Conservation (phyloP, 306 rosid species). For the Lathyrus aphaca region DNA sequence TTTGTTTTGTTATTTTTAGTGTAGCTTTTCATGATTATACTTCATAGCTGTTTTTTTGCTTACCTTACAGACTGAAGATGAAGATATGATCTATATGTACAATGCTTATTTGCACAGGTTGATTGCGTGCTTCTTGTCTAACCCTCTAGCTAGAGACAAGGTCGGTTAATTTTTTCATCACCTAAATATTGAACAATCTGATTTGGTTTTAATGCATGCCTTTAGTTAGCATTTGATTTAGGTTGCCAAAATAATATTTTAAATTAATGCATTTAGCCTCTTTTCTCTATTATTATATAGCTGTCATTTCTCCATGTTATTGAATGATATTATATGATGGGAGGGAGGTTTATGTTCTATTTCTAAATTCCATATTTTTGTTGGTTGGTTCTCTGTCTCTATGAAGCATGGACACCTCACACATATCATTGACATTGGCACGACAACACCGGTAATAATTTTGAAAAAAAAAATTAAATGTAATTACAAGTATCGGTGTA, state of each 20-base stretch:
- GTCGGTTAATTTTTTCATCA: constrained; percentile 47
- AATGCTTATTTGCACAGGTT: constrained; percentile 94
- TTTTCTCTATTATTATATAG: constrained; percentile 7
- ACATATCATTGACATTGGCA: no score
- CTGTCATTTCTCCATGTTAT: constrained; percentile 5
- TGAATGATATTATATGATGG: not conserved
- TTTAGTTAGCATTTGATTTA: constrained; percentile 12
- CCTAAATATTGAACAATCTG: constrained; percentile 8
- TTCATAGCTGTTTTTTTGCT: constrained; percentile 34
- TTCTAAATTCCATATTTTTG: constrained; percentile 17
- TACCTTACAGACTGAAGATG: constrained; percentile 82
- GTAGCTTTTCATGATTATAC: constrained; percentile 33
- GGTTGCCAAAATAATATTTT: constrained; percentile 27
- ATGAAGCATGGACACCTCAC: no score
- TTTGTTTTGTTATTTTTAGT: constrained; percentile 10
- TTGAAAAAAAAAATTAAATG: no score
- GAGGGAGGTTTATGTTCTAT: constrained; percentile 8
- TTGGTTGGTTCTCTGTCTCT: not conserved
- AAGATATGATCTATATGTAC: constrained; percentile 91
- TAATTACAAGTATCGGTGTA: no score
- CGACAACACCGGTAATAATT: no score
- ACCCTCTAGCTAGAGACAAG: constrained; percentile 93
- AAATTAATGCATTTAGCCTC: constrained; percentile 28
- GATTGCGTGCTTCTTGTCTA: constrained; percentile 84
- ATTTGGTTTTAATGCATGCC: constrained; percentile 28